phyloP scores from a whole-genome alignment of 202 grass and related monocot species.

The Bolboschoenoplectus hybrid region DNA sequence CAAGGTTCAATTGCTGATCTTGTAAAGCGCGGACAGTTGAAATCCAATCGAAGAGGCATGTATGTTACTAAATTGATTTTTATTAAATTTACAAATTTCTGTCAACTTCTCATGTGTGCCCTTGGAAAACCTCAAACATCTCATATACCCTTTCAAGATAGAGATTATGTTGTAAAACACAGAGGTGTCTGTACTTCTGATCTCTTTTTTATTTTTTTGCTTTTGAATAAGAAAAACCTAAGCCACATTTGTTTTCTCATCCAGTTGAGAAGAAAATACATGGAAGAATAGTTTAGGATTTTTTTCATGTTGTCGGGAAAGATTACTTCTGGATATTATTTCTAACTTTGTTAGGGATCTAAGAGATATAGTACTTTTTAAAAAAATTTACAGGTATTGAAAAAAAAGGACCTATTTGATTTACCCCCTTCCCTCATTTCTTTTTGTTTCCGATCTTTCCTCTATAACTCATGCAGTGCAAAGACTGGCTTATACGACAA shows the following conservation, averaged over 20 bases:
- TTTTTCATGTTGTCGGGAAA: background rate
- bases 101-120: conserved; percentile 1
- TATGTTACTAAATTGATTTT: conserved; percentile 48
- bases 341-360: background rate
- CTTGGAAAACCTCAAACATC: background rate
- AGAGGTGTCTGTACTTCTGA: background rate
- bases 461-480: conserved; percentile 58
- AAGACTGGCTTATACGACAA: conserved; percentile 63
- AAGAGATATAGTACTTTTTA: background rate
- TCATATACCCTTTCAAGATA: background rate
- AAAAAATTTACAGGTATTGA: background rate
- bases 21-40: conserved; percentile 90
- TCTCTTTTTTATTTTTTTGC: background rate
- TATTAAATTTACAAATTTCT: conserved; percentile 38
- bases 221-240: background rate
- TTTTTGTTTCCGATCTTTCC: background rate
- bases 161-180: background rate
- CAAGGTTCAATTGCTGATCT: conserved; percentile 91
- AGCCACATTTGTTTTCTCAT: conserved; percentile 5
- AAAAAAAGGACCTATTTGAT: background rate
- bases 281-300: background rate
- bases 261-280: background rate
- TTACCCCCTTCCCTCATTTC: background rate
- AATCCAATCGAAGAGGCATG: conserved; percentile 81
- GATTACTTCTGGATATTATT: background rate